Conservation (phyloP, 768 basidiomycete species). For the Russula foetens region DNA sequence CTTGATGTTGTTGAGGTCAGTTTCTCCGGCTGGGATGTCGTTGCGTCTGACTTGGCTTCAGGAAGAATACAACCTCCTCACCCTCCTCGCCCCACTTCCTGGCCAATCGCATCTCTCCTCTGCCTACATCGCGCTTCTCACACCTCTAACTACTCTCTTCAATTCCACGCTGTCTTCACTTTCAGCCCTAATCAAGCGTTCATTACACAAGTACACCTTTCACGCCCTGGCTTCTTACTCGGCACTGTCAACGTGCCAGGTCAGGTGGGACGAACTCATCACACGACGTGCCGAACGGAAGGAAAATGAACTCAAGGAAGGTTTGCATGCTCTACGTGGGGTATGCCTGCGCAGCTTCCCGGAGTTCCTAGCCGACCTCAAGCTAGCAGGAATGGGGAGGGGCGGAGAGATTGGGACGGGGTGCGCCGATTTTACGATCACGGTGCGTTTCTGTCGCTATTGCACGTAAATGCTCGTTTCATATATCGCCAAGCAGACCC, state of each 20-base stretch:
- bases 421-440: constrained; percentile 50
- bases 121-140: constrained; percentile 54
- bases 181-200: constrained; percentile 59
- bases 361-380: constrained; percentile 74
- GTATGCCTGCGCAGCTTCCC: constrained; percentile 78
- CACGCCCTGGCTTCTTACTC: constrained; percentile 69
- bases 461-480: not conserved
- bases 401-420: constrained; percentile 56
- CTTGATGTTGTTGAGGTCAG: constrained; percentile 59
- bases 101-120: constrained; percentile 41
- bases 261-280: constrained; percentile 61
- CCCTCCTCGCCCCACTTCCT: constrained; percentile 55
- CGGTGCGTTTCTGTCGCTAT: constrained; percentile 31
- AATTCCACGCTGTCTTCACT: constrained; percentile 56
- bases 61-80: constrained; percentile 62
- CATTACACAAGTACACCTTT: constrained; percentile 71
- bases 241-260: constrained; percentile 46
- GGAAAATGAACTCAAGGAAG: constrained; percentile 66
- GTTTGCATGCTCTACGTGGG: constrained; percentile 50
- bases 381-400: constrained; percentile 49
- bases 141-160: constrained; percentile 59
- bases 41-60: constrained; percentile 22
- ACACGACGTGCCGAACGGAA: constrained; percentile 36
- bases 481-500: constrained; percentile 35
- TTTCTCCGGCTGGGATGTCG: not conserved